Evolutionary conservation across 2,329 filamentous ascomycete genomes (phyloP).

Genomic region (Colletotrichum brevisporum): DNA sequence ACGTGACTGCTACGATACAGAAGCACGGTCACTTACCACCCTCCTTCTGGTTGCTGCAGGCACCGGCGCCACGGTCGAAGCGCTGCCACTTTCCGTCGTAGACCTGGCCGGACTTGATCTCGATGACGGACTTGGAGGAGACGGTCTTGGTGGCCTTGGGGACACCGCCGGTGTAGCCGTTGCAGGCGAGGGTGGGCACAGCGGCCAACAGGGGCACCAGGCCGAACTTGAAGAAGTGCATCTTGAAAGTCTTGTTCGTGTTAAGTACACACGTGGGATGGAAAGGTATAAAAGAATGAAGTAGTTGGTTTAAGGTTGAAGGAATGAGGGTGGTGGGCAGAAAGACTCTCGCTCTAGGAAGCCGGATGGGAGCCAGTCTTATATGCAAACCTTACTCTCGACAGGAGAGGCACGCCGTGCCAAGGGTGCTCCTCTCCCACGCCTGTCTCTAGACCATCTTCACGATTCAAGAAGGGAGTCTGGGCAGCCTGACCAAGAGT

Average conservation of each 20-base stretch:
- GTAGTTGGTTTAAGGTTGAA: constrained; percentile 28
- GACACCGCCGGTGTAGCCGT: constrained; percentile 49
- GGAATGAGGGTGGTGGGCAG: constrained; percentile 21
- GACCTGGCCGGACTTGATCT: constrained; percentile 48
- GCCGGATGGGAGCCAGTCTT: constrained; percentile 14
- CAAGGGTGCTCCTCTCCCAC: background rate
- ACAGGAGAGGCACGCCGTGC: background rate
- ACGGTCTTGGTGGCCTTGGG: constrained; percentile 47
- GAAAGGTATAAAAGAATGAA: constrained; percentile 21
- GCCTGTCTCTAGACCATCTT: background rate
- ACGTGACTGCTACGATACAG: fast-evolving
- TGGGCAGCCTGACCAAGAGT: constrained; percentile 4
- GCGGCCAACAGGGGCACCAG: constrained; percentile 45
- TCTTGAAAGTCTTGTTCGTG: constrained; percentile 5
- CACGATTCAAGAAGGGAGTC: constrained; percentile 7
- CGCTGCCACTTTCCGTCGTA: constrained; percentile 53
- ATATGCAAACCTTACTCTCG: constrained; percentile 21
- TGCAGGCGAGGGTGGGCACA: constrained; percentile 48
- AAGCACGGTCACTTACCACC: no score
- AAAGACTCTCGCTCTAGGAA: background rate
- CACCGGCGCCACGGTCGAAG: constrained; percentile 56
- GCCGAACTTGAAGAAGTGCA: constrained; percentile 38
- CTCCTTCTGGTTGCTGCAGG: constrained; percentile 59
- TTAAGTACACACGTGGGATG: background rate
- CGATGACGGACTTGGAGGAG: constrained; percentile 44